Conservation (phyloP, 129 eudicot species). For the Gnaphalium uliginosum region DNA sequence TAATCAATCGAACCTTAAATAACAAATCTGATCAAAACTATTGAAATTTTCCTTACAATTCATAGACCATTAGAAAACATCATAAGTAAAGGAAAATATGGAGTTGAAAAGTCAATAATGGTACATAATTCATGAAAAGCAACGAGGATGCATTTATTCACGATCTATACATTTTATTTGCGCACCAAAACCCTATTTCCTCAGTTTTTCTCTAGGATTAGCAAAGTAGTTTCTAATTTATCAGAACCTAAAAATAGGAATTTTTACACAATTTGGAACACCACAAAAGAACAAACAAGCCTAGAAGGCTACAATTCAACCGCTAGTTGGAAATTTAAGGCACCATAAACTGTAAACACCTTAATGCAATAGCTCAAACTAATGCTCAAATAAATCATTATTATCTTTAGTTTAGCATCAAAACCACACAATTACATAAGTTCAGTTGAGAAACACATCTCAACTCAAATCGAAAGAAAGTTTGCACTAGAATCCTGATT, state of each 20-base stretch:
- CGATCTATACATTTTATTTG: background rate
- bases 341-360: background rate
- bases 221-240: background rate
- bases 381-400: no score
- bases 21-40: constrained; percentile 1
- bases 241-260: background rate
- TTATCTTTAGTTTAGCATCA: no score
- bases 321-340: background rate
- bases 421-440: background rate
- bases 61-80: background rate
- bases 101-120: background rate
- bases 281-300: background rate
- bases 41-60: background rate
- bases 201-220: background rate
- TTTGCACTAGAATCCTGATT: background rate
- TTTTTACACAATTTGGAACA: background rate
- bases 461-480: background rate
- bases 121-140: background rate
- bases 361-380: no score
- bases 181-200: background rate
- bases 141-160: background rate
- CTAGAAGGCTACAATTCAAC: background rate
- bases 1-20: background rate
- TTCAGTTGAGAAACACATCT: background rate
- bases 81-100: background rate